Conservation (phyloP, 1,139 yeast species). For the Pichia sp. region DNA sequence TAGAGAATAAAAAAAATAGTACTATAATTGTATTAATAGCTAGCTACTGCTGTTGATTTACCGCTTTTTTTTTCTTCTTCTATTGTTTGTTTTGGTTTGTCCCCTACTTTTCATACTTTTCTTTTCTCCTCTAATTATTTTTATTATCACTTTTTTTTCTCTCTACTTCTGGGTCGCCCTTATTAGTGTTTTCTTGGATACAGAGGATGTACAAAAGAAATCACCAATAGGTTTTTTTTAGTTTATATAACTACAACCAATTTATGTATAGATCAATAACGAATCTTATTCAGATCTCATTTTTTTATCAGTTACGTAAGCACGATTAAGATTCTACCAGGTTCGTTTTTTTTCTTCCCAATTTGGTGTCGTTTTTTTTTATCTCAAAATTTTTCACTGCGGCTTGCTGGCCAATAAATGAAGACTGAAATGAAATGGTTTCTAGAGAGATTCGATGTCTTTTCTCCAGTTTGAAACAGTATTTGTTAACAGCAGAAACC, state of each 20-base stretch:
- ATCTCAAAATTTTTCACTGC: not conserved
- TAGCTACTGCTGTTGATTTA: not conserved
- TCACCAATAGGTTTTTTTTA: not conserved
- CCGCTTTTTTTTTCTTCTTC: not conserved
- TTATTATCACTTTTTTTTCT: not conserved
- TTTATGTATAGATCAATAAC: not conserved
- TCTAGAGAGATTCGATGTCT: too few relatives aligned
- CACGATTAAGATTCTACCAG: not conserved
- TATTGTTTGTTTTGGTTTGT: not conserved
- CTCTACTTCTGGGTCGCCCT: constrained; percentile 3
- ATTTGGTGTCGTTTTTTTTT: not conserved
- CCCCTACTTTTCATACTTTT: not conserved
- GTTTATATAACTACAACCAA: constrained; percentile 1
- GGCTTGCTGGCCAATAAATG: not conserved
- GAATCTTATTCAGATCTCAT: not conserved
- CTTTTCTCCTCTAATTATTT: not conserved
- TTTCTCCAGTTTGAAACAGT: too few relatives aligned
- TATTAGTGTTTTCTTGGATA: not conserved
- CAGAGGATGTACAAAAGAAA: not conserved
- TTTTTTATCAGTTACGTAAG: not conserved
- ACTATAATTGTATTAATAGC: not conserved
- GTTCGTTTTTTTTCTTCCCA: not conserved
- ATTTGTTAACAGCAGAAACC: too few relatives aligned
- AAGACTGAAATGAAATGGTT: not conserved
- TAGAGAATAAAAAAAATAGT: not conserved